Conservation (phyloP, 1,139 yeast genomes). For the Suhomyces anneliseae region DNA sequence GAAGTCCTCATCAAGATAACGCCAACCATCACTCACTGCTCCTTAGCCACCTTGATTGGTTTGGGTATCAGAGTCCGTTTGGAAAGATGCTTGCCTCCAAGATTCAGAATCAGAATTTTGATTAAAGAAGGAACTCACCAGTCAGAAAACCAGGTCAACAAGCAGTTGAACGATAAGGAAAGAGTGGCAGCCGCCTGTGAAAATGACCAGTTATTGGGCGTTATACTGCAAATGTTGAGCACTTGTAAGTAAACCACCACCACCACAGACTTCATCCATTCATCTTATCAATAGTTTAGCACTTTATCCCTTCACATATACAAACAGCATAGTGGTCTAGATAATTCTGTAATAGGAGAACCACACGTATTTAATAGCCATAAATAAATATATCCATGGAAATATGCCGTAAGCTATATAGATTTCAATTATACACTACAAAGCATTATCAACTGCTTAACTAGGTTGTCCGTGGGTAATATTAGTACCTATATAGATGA, state of each 20-base stretch:
- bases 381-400: too few species aligned
- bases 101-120: slow-evolving; percentile 76
- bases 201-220: slow-evolving; percentile 84
- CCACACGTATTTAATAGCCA: too few species aligned
- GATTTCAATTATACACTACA: too few species aligned
- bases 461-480: too few species aligned
- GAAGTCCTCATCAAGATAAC: slow-evolving; percentile 84
- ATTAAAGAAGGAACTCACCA: slow-evolving; percentile 94
- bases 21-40: slow-evolving; percentile 97
- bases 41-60: slow-evolving; percentile 93
- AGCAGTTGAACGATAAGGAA: slow-evolving; percentile 95
- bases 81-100: slow-evolving; percentile 83
- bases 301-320: not conserved
- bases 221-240: slow-evolving; percentile 87
- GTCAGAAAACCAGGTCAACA: slow-evolving; percentile 92
- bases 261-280: not conserved
- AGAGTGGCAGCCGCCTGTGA: slow-evolving; percentile 99
- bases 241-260: slow-evolving; percentile 52
- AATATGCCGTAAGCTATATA: too few species aligned
- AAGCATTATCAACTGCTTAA: too few species aligned
- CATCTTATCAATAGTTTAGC: not conserved
- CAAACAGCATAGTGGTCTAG: not conserved
- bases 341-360: too few species aligned
- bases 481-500: not conserved
- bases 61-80: slow-evolving; percentile 89